Evolutionary conservation across 768 basidiomycete genomes (phyloP), one percentile per base, ranked within the genome.

Genomic region (Tephrocybe sp.): DNA sequence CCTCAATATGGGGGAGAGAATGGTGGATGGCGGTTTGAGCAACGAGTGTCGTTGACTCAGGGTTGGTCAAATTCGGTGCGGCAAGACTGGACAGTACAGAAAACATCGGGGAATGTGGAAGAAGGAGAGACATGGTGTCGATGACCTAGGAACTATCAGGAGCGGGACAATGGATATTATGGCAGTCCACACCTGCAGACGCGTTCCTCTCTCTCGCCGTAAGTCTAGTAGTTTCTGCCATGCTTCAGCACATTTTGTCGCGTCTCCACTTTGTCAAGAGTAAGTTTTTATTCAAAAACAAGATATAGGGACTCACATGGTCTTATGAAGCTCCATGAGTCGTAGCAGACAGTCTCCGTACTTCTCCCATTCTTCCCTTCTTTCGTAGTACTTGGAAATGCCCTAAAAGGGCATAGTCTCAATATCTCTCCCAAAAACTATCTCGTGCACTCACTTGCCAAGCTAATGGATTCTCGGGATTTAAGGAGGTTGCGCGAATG

Each of bases 201-300:
- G 73, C 3, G 80, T 79, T 4, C 89, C 90, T 53, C 83, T 73
- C 40, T 79, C 71, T 40, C 82, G 75, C 28, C 80, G 79, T 2
- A 85, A 65, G 3, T 83, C 77, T 14, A 98, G 70, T 25, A 91
- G 68, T 59, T 85, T 92, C 62, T 97, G 92, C 38, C 96, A 63
- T 1, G 76, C 73, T 64, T 93, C 90, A 2, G 90, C 93, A 53
- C 86, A 89, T 69, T 90, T 96, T 4, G 73, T 71, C 0, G 77
- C 79, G 62, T 98, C 94, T 33, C 80, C 71, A 3, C 94, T 93
- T 58, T 10, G 30, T 24, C 33, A 46, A 23, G 11, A 34, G 11
- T 30, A 14, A 41, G 20, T 7, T 9, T 36, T 36, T 8, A 7
- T 9, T 14, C 15, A 7, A 14, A 14, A 36, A 42, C 23, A 23